Conservation (phyloP, 768 basidiomycete genomes). For the Macrolepiota dolichaula region DNA sequence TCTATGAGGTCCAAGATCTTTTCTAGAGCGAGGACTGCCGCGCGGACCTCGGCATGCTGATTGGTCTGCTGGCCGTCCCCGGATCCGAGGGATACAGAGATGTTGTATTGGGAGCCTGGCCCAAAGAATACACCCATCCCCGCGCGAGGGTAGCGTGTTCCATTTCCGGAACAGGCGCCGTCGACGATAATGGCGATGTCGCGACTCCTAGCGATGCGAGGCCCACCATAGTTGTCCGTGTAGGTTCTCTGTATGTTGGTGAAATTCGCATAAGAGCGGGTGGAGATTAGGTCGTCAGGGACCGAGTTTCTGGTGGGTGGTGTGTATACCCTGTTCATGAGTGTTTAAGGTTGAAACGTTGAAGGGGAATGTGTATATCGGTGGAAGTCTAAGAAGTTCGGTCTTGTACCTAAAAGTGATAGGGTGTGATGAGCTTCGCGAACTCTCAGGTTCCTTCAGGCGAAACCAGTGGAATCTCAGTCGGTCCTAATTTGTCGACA, state of each 20-base stretch:
- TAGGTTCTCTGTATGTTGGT: not conserved
- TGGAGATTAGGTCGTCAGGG: not conserved
- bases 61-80: slow-evolving; percentile 3
- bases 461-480: no score
- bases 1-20: not conserved
- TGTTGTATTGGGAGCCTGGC: slow-evolving; percentile 1
- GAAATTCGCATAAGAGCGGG: not conserved
- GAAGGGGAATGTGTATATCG: no score
- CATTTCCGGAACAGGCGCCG: slow-evolving; percentile 7
- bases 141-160: slow-evolving; percentile 1
- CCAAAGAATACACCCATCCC: slow-evolving; percentile 9
- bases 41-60: slow-evolving; percentile 10
- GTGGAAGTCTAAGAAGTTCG: not conserved
- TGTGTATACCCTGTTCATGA: not conserved
- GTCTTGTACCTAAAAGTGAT: no score
- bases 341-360: no score
- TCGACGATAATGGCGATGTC: slow-evolving; percentile 10
- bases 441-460: no score
- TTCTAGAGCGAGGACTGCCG: slow-evolving; percentile 6
- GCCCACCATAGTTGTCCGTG: not conserved
- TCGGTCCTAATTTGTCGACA: no score
- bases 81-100: not conserved
- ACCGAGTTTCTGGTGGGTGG: not conserved
- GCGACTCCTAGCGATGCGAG: not conserved
- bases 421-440: no score